A percentile compares a stretch with the other conserved stretches of the same genome.
These are phyloP conservation scores for Dendrobium catenatum DNA, from an alignment of 106 monocot genomes.

Conservation along the genomic window DNA sequence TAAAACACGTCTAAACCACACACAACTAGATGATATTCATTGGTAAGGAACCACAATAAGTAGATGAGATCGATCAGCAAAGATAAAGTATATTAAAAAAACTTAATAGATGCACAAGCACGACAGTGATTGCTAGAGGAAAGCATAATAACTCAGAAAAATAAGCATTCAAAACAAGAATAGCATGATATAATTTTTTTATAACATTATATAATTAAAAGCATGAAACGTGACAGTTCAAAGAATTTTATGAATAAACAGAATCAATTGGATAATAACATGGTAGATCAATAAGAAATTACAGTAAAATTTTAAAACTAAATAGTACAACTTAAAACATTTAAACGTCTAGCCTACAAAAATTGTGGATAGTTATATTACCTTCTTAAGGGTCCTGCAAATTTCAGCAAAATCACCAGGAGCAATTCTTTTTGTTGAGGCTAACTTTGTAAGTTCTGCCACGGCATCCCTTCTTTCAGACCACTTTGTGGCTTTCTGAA, in stretches of 20 bases:
- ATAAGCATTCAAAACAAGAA: not conserved
- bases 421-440: conserved; percentile 90
- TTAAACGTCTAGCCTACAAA: not conserved
- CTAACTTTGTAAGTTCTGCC: conserved; percentile 81
- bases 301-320: not conserved
- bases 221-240: not conserved
- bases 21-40: not conserved
- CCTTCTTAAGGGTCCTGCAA: conserved; percentile 90
- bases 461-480: conserved; percentile 99
- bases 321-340: not conserved
- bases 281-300: not conserved
- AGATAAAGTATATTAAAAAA: not conserved
- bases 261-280: not conserved
- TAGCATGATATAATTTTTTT: not conserved
- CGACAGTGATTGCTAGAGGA: not conserved
- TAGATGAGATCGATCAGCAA: not conserved
- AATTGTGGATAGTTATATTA: conserved; percentile 7
- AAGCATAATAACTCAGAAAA: not conserved
- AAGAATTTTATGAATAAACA: not conserved
- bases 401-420: conserved; percentile 94
- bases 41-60: not conserved
- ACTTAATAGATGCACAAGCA: not conserved
- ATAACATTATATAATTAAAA: not conserved
- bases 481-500: conserved; percentile 98
- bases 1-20: not conserved